phyloP scores from a whole-genome alignment of 257 asterid genomes.

The Misopates orontium region DNA sequence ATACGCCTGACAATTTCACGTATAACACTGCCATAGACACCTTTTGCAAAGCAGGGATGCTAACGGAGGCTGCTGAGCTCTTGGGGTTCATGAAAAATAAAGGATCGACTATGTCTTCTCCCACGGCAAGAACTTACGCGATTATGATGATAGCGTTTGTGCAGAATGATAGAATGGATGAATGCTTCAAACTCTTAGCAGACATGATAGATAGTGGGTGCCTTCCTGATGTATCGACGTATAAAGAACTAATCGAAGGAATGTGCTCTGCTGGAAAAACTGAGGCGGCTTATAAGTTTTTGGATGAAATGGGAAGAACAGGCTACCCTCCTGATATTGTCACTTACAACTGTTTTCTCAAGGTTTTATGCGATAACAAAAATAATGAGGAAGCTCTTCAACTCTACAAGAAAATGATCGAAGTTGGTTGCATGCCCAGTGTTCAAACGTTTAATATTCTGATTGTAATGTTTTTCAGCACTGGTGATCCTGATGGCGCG shows the following conservation, averaged over 20 bases:
- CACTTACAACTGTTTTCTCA: slow-evolving; percentile 83
- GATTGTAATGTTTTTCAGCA: slow-evolving; percentile 64
- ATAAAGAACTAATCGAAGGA: slow-evolving; percentile 81
- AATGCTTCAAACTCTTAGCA: slow-evolving; percentile 51
- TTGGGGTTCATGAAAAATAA: slow-evolving; percentile 76
- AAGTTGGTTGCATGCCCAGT: slow-evolving; percentile 69
- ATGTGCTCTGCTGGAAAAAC: slow-evolving; percentile 68
- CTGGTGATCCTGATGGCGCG: slow-evolving; percentile 67
- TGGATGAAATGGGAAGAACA: slow-evolving; percentile 77
- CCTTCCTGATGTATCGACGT: slow-evolving; percentile 90
- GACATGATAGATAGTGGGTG: slow-evolving; percentile 81
- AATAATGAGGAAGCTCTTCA: slow-evolving; percentile 56
- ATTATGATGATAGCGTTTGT: slow-evolving; percentile 74
- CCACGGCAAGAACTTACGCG: slow-evolving; percentile 82
- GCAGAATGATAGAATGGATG: slow-evolving; percentile 69
- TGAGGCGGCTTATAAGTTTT: slow-evolving; percentile 69
- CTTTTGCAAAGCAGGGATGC: slow-evolving; percentile 84
- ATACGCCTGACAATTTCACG: slow-evolving; percentile 71
- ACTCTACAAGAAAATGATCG: slow-evolving; percentile 66
- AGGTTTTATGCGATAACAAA: slow-evolving; percentile 75
- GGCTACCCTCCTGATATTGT: slow-evolving; percentile 96
- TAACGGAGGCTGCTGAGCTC: slow-evolving; percentile 67
- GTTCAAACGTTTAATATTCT: slow-evolving; percentile 86
- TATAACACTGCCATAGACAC: slow-evolving; percentile 89
- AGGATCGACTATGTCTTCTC: slow-evolving; percentile 83